Evolutionary conservation across 495 filamentous ascomycete species (phyloP), one percentile per base, ranked within the genome.

Genomic region (Neohortaea acidophila): DNA sequence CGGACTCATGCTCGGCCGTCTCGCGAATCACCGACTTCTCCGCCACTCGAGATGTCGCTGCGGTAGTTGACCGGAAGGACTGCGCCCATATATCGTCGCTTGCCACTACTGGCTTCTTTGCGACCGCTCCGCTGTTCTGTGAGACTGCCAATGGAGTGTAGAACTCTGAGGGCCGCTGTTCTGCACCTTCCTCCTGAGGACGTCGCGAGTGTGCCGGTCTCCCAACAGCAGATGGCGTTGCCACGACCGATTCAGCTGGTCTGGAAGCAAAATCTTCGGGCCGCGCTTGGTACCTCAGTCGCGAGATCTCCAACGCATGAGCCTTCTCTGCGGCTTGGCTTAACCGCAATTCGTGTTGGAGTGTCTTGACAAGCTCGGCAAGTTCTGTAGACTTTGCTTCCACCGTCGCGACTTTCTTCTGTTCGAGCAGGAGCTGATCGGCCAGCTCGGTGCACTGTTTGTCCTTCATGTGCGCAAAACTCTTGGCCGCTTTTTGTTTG

Each of bases 381-480:
- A 58, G 39, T 18, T 53, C 50, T 9, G 25, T 15, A 3, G 36
- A 31, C 30, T 21, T 41, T 21, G 43, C 35, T 36, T 59, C 54
- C 3, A 62, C 66, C 38, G 50, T 67, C 56, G 57, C 71, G 33
- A 69, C 66, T 46, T 67, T 73, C 42, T 64, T 60, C 25, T 69
- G 59, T 39, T 73, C 75, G 33, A 81, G 73, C 39, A 67, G 68
- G 21, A 96, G 65, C 50, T 77, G 77, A 40, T 81, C 73, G 18
- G 66, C 66, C 23, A 94, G 59, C 18, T 81, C 71, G 13, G 70
- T 65, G 17, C 81, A 80, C 51, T 92, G 79, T 0, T 64, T 66
- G 56, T 97, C 89, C 56, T 94, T 94, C 61, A 80, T 79, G 50
- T 76, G 79, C 23, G 89, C 89, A 54, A 81, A 96, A 33, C 75